Evolutionary conservation across 2,329 filamentous ascomycete genomes (phyloP).

Genomic region (Byssothecium circinans): DNA sequence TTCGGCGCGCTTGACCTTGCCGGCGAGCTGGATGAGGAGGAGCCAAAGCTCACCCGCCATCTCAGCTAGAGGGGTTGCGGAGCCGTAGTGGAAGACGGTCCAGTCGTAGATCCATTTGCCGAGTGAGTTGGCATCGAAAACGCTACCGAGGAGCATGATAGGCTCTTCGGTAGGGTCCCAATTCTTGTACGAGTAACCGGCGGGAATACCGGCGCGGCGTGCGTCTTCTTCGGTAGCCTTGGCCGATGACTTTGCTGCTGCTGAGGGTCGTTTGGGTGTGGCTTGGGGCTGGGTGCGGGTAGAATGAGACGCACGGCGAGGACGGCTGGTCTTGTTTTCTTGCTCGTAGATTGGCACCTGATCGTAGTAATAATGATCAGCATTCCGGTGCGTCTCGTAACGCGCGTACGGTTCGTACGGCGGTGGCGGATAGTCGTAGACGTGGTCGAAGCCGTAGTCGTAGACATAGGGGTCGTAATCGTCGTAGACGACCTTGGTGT

Average conservation of each 20-base stretch:
- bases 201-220: slow-evolving; percentile 69
- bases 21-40: slow-evolving; percentile 86
- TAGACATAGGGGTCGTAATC: slow-evolving; percentile 50
- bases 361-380: slow-evolving; percentile 56
- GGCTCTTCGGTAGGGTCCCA: slow-evolving; percentile 95
- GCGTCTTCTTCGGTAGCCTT: slow-evolving; percentile 68
- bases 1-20: slow-evolving; percentile 90
- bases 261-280: slow-evolving; percentile 42
- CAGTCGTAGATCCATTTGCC: slow-evolving; percentile 99
- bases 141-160: slow-evolving; percentile 90
- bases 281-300: slow-evolving; percentile 48
- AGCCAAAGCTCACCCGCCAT: slow-evolving; percentile 95
- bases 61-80: slow-evolving; percentile 80
- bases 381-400: slow-evolving; percentile 58
- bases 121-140: slow-evolving; percentile 95
- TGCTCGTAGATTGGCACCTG: slow-evolving; percentile 52
- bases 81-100: slow-evolving; percentile 88
- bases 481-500: slow-evolving; percentile 60
- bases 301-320: slow-evolving; percentile 58
- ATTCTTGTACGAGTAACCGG: slow-evolving; percentile 94
- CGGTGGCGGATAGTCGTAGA: slow-evolving; percentile 51
- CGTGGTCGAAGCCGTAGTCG: slow-evolving; percentile 47
- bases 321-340: slow-evolving; percentile 50
- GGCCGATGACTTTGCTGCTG: slow-evolving; percentile 37
- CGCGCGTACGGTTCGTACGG: slow-evolving; percentile 48